phyloP scores from a whole-genome alignment of 1,139 yeast genomes.

The Suhomyces ambrosiae region DNA sequence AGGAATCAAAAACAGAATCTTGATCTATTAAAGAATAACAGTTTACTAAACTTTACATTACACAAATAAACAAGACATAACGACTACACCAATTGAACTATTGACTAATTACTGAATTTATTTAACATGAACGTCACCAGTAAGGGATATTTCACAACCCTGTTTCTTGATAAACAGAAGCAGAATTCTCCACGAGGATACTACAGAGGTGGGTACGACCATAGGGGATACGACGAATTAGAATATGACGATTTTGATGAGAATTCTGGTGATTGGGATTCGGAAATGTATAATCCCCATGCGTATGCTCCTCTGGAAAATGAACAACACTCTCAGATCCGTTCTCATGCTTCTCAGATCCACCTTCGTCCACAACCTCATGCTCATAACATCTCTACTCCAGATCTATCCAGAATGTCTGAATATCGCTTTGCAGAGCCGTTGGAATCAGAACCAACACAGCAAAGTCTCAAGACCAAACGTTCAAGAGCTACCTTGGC shows the following conservation, averaged over 20 bases:
- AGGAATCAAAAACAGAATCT: too few relatives aligned
- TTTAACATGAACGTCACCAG: constrained; percentile 29
- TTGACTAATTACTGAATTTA: too few relatives aligned
- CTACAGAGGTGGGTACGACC: constrained; percentile 9
- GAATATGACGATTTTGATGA: constrained; percentile 7
- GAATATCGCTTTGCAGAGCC: constrained; percentile 6
- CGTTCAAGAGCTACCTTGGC: constrained; percentile 9
- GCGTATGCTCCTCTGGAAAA: not conserved
- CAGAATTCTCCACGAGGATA: constrained; percentile 15
- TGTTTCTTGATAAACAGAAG: constrained; percentile 21
- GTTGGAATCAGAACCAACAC: not conserved
- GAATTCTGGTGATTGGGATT: constrained; percentile 7
- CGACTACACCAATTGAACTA: too few relatives aligned
- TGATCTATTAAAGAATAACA: too few relatives aligned
- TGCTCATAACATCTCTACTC: constrained; percentile 1
- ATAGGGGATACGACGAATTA: constrained; percentile 7
- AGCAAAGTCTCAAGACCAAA: constrained; percentile 7
- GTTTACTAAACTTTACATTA: too few relatives aligned
- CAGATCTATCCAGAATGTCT: constrained; percentile 1
- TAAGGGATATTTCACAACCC: constrained; percentile 26
- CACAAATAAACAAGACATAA: too few relatives aligned
- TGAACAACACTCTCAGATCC: not conserved
- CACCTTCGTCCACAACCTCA: not conserved
- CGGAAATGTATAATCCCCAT: constrained; percentile 6
- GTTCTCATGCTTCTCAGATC: not conserved